Conservation (phyloP, 2,329 filamentous ascomycete genomes). For the Fusarium sp. region DNA sequence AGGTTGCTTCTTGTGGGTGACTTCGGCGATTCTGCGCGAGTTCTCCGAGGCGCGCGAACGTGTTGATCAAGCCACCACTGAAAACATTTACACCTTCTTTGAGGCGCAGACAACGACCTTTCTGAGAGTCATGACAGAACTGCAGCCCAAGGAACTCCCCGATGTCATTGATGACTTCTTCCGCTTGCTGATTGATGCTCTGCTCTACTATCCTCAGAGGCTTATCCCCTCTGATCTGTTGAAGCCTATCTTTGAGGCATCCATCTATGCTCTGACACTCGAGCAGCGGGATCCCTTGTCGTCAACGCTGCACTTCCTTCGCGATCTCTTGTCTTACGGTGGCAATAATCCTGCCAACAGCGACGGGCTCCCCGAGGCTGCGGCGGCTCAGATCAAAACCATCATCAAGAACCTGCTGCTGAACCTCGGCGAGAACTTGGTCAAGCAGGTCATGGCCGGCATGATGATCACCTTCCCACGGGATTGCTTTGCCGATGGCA, state of each 20-base stretch:
- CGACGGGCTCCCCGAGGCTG: slow-evolving; percentile 63
- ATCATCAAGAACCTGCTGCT: slow-evolving; percentile 77
- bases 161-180: slow-evolving; percentile 96
- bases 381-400: slow-evolving; percentile 73
- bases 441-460: slow-evolving; percentile 90
- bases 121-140: slow-evolving; percentile 85
- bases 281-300: slow-evolving; percentile 92
- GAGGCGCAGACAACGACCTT: slow-evolving; percentile 92
- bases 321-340: slow-evolving; percentile 90
- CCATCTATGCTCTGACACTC: slow-evolving; percentile 83
- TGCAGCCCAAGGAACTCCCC: slow-evolving; percentile 77
- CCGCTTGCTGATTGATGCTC: slow-evolving; percentile 87
- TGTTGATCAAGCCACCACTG: slow-evolving; percentile 81
- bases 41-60: slow-evolving; percentile 91
- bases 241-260: slow-evolving; percentile 84
- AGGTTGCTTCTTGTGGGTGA: slow-evolving; percentile 99
- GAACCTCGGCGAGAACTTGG: slow-evolving; percentile 77
- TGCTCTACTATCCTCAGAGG: slow-evolving; percentile 90
- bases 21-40: slow-evolving; percentile 91
- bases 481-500: slow-evolving; percentile 95
- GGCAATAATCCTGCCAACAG: slow-evolving; percentile 75
- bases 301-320: slow-evolving; percentile 90
- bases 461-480: slow-evolving; percentile 99
- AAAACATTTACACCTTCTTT: slow-evolving; percentile 93
- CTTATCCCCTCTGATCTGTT: slow-evolving; percentile 83